These are phyloP conservation scores for Pueraria montana DNA, from an alignment of 306 rosid genomes.

Conservation along the genomic window DNA sequence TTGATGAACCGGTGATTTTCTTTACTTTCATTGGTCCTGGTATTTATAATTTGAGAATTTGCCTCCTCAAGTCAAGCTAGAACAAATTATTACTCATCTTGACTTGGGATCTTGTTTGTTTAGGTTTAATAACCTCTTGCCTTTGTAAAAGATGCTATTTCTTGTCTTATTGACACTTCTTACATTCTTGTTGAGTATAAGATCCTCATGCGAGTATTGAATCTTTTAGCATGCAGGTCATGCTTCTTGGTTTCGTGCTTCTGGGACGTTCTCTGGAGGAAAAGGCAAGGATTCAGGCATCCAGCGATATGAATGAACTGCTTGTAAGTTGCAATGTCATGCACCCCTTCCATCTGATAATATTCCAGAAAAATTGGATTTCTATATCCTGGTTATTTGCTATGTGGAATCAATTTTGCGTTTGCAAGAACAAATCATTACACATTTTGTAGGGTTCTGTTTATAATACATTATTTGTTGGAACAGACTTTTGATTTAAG, in stretches of 20 bases:
- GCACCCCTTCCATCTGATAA: conserved; percentile 23
- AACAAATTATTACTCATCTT: conserved; percentile 32
- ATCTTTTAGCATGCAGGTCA: conserved; percentile 94
- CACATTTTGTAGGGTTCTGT: conserved; percentile 23
- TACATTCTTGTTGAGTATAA: conserved; percentile 43
- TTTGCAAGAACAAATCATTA: conserved; percentile 29
- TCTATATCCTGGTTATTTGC: conserved; percentile 5
- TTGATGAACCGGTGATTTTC: conserved; percentile 98
- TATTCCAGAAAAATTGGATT: conserved; percentile 32
- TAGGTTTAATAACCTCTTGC: conserved; percentile 31
- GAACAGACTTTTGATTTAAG: conserved; percentile 16
- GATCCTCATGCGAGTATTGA: conserved; percentile 61
- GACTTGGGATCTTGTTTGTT: conserved; percentile 40
- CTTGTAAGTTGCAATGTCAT: conserved; percentile 64
- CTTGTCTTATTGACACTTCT: conserved; percentile 31
- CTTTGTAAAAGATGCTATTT: conserved; percentile 11
- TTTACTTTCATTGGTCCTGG: conserved; percentile 55
- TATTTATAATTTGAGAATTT: conserved; percentile 41
- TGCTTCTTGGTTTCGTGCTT: conserved; percentile 99
- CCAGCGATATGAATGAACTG: conserved; percentile 98
- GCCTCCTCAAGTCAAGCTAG: conserved; percentile 36
- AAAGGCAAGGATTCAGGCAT: conserved; percentile 90
- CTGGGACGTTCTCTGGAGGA: conserved; percentile 98
- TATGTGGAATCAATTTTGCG: conserved; percentile 11
- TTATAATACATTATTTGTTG: conserved; percentile 6